Conservation (phyloP, 768 basidiomycete species). For the Rhizopogon vinicolor region DNA sequence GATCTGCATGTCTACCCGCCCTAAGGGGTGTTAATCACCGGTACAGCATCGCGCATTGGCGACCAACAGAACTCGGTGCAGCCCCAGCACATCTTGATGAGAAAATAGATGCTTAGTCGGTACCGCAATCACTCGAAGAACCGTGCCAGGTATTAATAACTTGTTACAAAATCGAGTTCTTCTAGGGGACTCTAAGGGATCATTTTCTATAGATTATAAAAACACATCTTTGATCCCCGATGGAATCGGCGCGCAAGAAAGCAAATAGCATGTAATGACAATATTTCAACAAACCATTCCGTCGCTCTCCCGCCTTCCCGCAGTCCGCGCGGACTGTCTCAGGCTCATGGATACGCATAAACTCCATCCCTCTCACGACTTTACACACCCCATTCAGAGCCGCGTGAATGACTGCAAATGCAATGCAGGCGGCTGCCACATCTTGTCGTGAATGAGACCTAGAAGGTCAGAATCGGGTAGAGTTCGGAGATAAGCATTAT, state of each 20-base stretch:
- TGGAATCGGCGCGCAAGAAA: not conserved
- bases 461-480: constrained; percentile 44
- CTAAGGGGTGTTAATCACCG: constrained; percentile 89
- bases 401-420: constrained; percentile 2
- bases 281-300: not conserved
- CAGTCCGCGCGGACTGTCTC: not conserved
- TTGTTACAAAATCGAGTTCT: not conserved
- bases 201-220: no score
- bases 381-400: constrained; percentile 8
- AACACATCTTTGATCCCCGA: no score
- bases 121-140: not conserved
- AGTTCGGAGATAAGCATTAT: constrained; percentile 41
- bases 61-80: constrained; percentile 6
- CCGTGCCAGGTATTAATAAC: no score
- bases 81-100: constrained; percentile 12
- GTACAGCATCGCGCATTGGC: constrained; percentile 73
- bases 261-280: not conserved
- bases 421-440: constrained; percentile 43
- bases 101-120: constrained; percentile 24
- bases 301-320: not conserved
- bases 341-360: not conserved
- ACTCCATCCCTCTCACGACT: not conserved
- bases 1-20: constrained; percentile 67
- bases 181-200: not conserved
- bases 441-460: constrained; percentile 47